A percentile compares a stretch with the other conserved stretches of the same genome.
These are phyloP conservation scores for Zelopaecilomyces penicillatus DNA, from an alignment of 2,329 filamentous ascomycete genomes.

Conservation along the genomic window DNA sequence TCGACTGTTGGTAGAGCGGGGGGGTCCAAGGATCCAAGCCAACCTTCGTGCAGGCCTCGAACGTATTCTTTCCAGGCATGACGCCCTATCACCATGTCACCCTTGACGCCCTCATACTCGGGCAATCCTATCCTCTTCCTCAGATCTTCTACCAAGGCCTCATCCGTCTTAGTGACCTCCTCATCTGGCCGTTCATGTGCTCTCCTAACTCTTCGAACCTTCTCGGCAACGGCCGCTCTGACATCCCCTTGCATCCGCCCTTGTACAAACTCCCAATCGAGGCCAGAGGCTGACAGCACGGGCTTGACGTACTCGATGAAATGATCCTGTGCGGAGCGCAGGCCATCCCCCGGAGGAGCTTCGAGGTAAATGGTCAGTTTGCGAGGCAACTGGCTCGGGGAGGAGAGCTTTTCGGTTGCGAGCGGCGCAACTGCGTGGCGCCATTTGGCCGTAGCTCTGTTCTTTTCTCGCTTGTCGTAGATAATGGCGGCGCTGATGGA, in stretches of 20 bases:
- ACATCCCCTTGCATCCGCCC: slow-evolving; percentile 90
- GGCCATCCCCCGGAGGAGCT: slow-evolving; percentile 76
- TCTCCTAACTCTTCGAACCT: slow-evolving; percentile 63
- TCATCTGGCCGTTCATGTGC: slow-evolving; percentile 46
- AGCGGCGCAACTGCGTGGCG: slow-evolving; percentile 76
- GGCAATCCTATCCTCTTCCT: slow-evolving; percentile 58
- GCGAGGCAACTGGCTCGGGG: slow-evolving; percentile 64
- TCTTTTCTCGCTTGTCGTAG: slow-evolving; percentile 90
- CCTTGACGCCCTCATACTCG: slow-evolving; percentile 65
- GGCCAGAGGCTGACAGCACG: slow-evolving; percentile 74
- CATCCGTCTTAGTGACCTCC: slow-evolving; percentile 37
- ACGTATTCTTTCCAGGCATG: slow-evolving; percentile 98
- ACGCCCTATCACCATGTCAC: slow-evolving; percentile 82
- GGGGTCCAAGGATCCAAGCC: slow-evolving; percentile 74
- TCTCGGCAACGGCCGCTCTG: slow-evolving; percentile 76
- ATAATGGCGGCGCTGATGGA: slow-evolving; percentile 72
- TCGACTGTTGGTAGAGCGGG: slow-evolving; percentile 33
- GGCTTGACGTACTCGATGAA: slow-evolving; percentile 96
- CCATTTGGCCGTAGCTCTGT: slow-evolving; percentile 79
- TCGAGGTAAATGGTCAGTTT: slow-evolving; percentile 80
- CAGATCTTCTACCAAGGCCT: slow-evolving; percentile 52
- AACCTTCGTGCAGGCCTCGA: slow-evolving; percentile 87
- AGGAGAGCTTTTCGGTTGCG: slow-evolving; percentile 62
- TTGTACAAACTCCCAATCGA: slow-evolving; percentile 96
- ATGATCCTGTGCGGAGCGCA: slow-evolving; percentile 82